A percentile compares a stretch with the other conserved stretches of the same genome.
Conservation (phyloP, 495 filamentous ascomycete genomes). For the Penicillium lagena region DNA sequence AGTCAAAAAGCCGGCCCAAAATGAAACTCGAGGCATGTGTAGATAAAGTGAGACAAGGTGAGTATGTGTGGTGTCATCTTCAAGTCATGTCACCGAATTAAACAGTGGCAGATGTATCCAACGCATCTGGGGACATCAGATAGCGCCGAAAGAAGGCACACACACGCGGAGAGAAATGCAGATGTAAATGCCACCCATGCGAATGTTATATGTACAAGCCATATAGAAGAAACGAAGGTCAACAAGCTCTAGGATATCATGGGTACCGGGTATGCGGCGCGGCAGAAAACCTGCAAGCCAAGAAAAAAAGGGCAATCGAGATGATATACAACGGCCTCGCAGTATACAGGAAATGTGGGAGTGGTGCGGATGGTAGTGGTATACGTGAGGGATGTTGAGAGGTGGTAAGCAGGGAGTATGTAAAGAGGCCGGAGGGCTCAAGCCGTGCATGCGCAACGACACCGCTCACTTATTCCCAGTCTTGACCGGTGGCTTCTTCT, state of each 20-base stretch:
- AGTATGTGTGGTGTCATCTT: too few relatives aligned
- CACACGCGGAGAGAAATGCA: not conserved
- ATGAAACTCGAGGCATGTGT: not conserved
- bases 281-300: slow-evolving; percentile 1
- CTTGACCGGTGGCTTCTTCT: slow-evolving; percentile 27
- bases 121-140: not conserved
- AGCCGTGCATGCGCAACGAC: not conserved
- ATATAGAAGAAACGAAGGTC: slow-evolving; percentile 16
- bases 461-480: not conserved
- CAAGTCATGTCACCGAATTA: too few relatives aligned
- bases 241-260: slow-evolving; percentile 17
- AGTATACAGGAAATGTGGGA: slow-evolving; percentile 12
- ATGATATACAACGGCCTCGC: slow-evolving; percentile 21
- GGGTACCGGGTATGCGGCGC: slow-evolving; percentile 7
- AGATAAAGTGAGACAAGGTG: too few relatives aligned
- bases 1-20: slow-evolving; percentile 6
- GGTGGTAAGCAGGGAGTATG: not conserved
- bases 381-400: not conserved
- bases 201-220: slow-evolving; percentile 25
- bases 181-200: slow-evolving; percentile 1
- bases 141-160: not conserved
- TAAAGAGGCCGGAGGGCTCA: not conserved
- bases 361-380: not conserved
- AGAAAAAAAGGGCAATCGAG: slow-evolving; percentile 1
- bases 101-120: too few relatives aligned